These are phyloP conservation scores for Desmodesmus armatus DNA, from an alignment of 139 green algal genomes.

Conservation along the genomic window DNA sequence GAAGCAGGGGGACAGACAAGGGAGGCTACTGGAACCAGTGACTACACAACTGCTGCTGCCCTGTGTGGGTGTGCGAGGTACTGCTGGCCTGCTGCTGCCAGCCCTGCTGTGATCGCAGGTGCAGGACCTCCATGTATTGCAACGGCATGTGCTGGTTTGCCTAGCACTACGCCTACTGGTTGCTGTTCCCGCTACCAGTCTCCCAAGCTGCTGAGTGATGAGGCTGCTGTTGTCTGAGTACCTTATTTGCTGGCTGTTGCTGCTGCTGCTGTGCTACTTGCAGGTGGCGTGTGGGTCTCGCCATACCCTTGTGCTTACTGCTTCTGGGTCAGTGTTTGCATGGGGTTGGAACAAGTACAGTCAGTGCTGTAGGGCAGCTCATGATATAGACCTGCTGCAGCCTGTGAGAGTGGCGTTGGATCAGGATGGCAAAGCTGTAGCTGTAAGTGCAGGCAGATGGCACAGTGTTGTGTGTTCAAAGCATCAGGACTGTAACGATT, in stretches of 20 bases:
- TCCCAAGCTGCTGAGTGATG: no score
- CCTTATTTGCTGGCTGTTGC: neutral
- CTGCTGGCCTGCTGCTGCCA: no score
- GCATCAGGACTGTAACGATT: neutral
- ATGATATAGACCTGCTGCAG: neutral
- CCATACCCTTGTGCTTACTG: constrained; percentile 16
- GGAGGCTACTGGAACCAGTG: no score
- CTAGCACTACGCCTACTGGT: no score
- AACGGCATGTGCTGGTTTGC: no score
- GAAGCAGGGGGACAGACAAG: no score
- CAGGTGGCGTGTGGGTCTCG: constrained; percentile 33
- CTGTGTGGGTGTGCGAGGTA: no score
- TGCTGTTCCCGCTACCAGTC: no score
- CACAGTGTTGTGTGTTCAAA: neutral
- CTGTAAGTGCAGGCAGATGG: constrained; percentile 10
- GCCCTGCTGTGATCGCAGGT: no score
- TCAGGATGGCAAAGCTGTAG: neutral
- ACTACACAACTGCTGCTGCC: no score
- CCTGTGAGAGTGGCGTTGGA: neutral
- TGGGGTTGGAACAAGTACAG: constrained; percentile 29
- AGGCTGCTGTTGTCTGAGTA: neutral
- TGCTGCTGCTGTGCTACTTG: neutral
- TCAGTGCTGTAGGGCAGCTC: constrained; percentile 29
- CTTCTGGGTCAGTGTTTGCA: constrained; percentile 11
- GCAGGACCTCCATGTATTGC: neutral